phyloP scores from a whole-genome alignment of 2,329 filamentous ascomycete genomes.

The Myriosclerotinia duriaeana region DNA sequence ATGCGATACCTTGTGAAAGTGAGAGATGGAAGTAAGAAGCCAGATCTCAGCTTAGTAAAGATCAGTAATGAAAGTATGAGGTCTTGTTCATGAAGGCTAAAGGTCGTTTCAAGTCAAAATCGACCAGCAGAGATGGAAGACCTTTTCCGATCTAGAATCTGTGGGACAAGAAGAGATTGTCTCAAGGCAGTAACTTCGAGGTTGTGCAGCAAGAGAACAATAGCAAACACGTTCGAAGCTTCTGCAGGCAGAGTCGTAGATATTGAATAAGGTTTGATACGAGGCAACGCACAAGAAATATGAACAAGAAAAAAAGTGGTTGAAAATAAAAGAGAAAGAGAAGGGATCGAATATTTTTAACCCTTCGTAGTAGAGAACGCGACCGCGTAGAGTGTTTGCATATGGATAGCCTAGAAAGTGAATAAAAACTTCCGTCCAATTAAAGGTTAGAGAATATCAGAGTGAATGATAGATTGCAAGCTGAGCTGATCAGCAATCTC shows the following conservation, averaged over 20 bases:
- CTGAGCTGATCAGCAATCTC: too few relatives aligned
- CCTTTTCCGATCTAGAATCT: neutral
- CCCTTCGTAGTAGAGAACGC: neutral
- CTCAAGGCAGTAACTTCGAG: neutral
- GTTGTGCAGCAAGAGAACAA: neutral
- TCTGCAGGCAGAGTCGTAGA: neutral
- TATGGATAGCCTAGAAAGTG: neutral
- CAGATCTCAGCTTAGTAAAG: neutral
- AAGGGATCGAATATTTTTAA: neutral
- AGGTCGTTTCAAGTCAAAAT: neutral
- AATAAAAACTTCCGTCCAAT: neutral
- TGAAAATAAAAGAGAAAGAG: neutral
- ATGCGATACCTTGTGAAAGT: neutral
- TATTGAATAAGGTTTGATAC: neutral
- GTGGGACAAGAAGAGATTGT: neutral
- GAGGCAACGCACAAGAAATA: neutral
- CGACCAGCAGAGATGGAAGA: neutral
- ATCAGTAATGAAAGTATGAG: neutral
- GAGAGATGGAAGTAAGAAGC: neutral
- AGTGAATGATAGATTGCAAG: neutral
- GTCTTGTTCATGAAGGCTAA: too few relatives aligned
- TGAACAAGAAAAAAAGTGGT: too few relatives aligned
- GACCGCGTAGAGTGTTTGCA: conserved; percentile 10
- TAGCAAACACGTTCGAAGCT: neutral
- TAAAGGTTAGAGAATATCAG: neutral